These are phyloP conservation scores for Microdochium trichocladiopsis DNA, from an alignment of 2,329 filamentous ascomycete species.

Conservation along the genomic window DNA sequence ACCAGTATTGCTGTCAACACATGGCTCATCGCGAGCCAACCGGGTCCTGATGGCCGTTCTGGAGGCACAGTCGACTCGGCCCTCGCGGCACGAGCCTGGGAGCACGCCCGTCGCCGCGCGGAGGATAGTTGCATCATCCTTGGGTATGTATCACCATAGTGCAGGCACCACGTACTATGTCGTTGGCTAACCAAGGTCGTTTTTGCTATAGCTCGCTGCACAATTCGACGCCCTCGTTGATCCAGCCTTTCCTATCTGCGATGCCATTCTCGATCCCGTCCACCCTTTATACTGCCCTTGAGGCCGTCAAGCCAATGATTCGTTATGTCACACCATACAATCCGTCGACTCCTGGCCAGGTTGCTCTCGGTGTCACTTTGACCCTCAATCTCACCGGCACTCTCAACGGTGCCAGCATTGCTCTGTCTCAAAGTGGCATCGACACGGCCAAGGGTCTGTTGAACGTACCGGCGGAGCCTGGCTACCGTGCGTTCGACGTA, in stretches of 20 bases:
- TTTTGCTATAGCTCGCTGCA: slow-evolving; percentile 67
- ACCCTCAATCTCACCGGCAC: slow-evolving; percentile 76
- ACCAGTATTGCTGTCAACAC: slow-evolving; percentile 93
- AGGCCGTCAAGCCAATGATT: slow-evolving; percentile 79
- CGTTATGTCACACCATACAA: slow-evolving; percentile 84
- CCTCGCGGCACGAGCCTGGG: slow-evolving; percentile 80
- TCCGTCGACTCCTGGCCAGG: slow-evolving; percentile 74
- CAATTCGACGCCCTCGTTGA: slow-evolving; percentile 76
- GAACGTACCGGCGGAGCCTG: slow-evolving; percentile 69
- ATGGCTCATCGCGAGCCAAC: slow-evolving; percentile 76
- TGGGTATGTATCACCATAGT: slow-evolving; percentile 53
- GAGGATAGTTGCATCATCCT: slow-evolving; percentile 93
- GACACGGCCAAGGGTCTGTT: slow-evolving; percentile 77
- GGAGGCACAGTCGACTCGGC: slow-evolving; percentile 77
- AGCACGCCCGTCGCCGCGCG: slow-evolving; percentile 87
- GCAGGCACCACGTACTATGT: no score
- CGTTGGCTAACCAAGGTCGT: slow-evolving; percentile 11
- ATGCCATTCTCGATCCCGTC: slow-evolving; percentile 75
- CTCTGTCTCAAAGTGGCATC: slow-evolving; percentile 80
- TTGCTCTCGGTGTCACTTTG: slow-evolving; percentile 72
- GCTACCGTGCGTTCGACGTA: slow-evolving; percentile 90
- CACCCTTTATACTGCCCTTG: slow-evolving; percentile 69
- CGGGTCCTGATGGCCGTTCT: slow-evolving; percentile 58
- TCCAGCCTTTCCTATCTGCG: slow-evolving; percentile 73
- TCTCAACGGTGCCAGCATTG: slow-evolving; percentile 66